phyloP scores from a whole-genome alignment of 2,329 filamentous ascomycete genomes.

The Ascosphaera apis region DNA sequence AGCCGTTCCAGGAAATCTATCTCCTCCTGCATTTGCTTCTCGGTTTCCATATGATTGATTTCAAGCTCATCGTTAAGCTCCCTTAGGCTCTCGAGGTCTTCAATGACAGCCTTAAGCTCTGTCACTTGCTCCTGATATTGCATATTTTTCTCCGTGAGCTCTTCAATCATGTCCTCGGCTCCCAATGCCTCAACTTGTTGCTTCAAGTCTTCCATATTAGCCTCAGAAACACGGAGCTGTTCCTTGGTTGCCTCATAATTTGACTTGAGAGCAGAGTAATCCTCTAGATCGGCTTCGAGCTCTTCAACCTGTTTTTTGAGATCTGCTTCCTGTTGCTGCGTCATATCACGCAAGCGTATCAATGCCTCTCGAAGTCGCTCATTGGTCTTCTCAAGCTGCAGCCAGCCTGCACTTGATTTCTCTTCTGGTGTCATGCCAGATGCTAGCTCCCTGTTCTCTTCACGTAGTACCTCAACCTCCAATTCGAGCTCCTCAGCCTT shows the following conservation, averaged over 20 bases:
- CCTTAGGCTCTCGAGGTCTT: slow-evolving; percentile 70
- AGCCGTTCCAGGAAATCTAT: slow-evolving; percentile 70
- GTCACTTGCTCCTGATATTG: slow-evolving; percentile 61
- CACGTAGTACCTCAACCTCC: slow-evolving; percentile 64
- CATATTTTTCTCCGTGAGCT: slow-evolving; percentile 72
- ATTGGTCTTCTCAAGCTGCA: slow-evolving; percentile 79
- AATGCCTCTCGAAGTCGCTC: slow-evolving; percentile 71
- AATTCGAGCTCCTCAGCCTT: slow-evolving; percentile 67
- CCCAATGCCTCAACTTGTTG: slow-evolving; percentile 79
- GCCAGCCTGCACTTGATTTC: slow-evolving; percentile 62
- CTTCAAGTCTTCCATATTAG: slow-evolving; percentile 60
- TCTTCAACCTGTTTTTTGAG: slow-evolving; percentile 51
- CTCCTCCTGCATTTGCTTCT: slow-evolving; percentile 85
- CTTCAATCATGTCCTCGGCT: slow-evolving; percentile 84
- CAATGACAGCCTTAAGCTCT: slow-evolving; percentile 57
- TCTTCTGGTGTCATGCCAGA: slow-evolving; percentile 78
- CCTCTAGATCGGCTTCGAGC: slow-evolving; percentile 49
- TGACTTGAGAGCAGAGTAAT: slow-evolving; percentile 41
- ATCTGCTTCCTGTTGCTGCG: slow-evolving; percentile 63
- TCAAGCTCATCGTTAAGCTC: slow-evolving; percentile 92
- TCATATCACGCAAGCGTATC: slow-evolving; percentile 62
- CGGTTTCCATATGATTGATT: slow-evolving; percentile 73
- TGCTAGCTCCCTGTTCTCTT: slow-evolving; percentile 67
- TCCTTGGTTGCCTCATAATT: slow-evolving; percentile 48
- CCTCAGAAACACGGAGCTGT: slow-evolving; percentile 48